These are phyloP conservation scores for Candida quercuum DNA, from an alignment of 805 yeast genomes.

Conservation along the genomic window DNA sequence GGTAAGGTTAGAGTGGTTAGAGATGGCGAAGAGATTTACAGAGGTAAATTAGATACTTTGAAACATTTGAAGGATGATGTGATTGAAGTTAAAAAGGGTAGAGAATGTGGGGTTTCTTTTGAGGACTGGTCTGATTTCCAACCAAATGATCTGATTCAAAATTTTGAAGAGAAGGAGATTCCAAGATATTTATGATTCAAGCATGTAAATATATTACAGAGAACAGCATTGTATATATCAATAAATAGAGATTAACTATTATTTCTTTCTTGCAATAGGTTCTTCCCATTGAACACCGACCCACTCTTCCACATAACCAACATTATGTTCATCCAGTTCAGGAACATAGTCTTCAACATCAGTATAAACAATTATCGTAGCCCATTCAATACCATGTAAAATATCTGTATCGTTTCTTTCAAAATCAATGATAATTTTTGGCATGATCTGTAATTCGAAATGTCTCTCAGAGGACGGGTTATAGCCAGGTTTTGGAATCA, in stretches of 20 bases:
- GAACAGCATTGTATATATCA: conserved; percentile 5
- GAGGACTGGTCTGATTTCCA: conserved; percentile 61
- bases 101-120: conserved; percentile 85
- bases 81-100: conserved; percentile 71
- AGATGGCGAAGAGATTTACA: conserved; percentile 37
- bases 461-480: conserved; percentile 56
- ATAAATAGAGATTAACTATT: neutral
- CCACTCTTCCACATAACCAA: conserved; percentile 80
- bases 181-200: conserved; percentile 42
- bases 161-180: conserved; percentile 58
- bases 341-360: conserved; percentile 63
- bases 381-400: conserved; percentile 94
- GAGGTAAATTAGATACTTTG: conserved; percentile 67
- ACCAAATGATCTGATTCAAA: conserved; percentile 72
- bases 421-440: conserved; percentile 79
- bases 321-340: conserved; percentile 50
- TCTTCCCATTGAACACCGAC: conserved; percentile 87
- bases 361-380: conserved; percentile 81
- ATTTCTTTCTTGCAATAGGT: conserved; percentile 9
- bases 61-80: conserved; percentile 82
- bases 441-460: conserved; percentile 92
- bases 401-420: conserved; percentile 44
- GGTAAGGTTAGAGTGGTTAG: conserved; percentile 54
- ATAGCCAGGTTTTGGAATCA: conserved; percentile 54
- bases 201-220: conserved; percentile 10